Evolutionary conservation across 2,329 filamentous ascomycete genomes (phyloP), one percentile per base, ranked within the genome.

Genomic region (Botrytis sinoallii): DNA sequence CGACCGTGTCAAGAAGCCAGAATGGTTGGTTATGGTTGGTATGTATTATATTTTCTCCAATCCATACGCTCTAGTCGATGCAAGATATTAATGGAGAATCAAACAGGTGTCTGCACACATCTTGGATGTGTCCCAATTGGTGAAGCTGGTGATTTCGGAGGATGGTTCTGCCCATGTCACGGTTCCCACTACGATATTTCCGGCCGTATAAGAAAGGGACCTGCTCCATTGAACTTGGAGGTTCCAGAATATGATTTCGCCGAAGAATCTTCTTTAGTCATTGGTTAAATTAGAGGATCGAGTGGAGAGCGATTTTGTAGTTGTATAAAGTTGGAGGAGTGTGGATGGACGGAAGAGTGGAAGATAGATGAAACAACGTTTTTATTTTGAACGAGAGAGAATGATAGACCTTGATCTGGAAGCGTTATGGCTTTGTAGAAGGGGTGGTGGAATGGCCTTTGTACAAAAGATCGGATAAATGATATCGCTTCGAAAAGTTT

Each of bases 131-230:
- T 99, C 80, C 96, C 96, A 83, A 99, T 99, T 82, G 96, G 97
- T 82, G 96, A 99, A 88, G 94, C 96, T 78, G 96, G 96, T 84
- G 97, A 99, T 86, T 99, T 88, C 82, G 96, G 96, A 84, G 96
- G 96, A 83, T 99, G 96, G 96, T 99, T 99, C 92, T 99, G 96
- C 89, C 96, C 96, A 78, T 99, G 96, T 93, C 96, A 99, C 90
- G 96, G 96, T 85, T 98, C 95, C 80, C 96, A 99, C 89, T 99
- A 99, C 90, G 96, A 99, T 84, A 98, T 99, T 85, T 98, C 95
- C 77, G 96, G 96, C 84, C 94, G 96, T 86, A 93, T 97, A 89
- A 92, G 96, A 88, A 98, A 93, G 90, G 96, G 96, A 79, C 96
- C 96, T 77, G 96, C 96, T 76, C 96, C 96, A 78, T 90, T 99